phyloP scores from a whole-genome alignment of 108 stramenopile species.

The Parmales sp. region DNA sequence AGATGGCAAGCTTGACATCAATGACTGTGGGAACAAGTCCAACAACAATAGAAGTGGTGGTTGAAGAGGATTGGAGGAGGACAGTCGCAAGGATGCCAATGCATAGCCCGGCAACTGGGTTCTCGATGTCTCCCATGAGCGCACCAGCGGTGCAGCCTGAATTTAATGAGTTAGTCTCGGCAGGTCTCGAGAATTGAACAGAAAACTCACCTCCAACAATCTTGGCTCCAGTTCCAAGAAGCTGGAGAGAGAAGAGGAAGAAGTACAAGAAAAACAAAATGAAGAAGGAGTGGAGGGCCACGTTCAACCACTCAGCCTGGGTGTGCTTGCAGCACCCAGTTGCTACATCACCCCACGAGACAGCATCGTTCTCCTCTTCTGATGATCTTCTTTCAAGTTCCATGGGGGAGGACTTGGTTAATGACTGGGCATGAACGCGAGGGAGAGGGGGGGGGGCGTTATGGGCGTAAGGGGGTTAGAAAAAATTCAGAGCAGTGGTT shows the following conservation, averaged over 20 bases:
- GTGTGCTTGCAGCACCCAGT: conserved; percentile 59
- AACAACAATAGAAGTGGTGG: conserved; percentile 78
- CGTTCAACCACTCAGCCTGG: conserved; percentile 42
- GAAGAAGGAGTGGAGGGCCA: conserved; percentile 34
- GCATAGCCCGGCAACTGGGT: conserved; percentile 74
- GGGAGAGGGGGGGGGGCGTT: too few species aligned
- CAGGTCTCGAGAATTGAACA: too few species aligned
- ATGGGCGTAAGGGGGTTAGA: too few species aligned
- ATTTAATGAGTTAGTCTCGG: too few species aligned
- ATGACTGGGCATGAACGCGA: too few species aligned
- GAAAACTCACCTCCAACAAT: conserved; percentile 62
- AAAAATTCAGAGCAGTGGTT: too few species aligned
- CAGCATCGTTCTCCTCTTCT: conserved; percentile 30
- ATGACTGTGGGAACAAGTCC: conserved; percentile 61
- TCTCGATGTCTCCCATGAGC: conserved; percentile 61
- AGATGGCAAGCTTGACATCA: conserved; percentile 56
- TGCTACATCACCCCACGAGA: conserved; percentile 67
- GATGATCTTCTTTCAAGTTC: conserved; percentile 32
- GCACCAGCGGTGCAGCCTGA: conserved; percentile 67
- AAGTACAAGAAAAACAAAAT: conserved; percentile 78
- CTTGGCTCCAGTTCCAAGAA: conserved; percentile 67
- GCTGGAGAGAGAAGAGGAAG: conserved; percentile 70
- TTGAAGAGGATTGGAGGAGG: conserved; percentile 72
- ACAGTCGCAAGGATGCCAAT: conserved; percentile 71
- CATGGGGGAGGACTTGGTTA: too few species aligned